phyloP scores from a whole-genome alignment of 1,139 yeast species.

The Suhomyces kunorum region DNA sequence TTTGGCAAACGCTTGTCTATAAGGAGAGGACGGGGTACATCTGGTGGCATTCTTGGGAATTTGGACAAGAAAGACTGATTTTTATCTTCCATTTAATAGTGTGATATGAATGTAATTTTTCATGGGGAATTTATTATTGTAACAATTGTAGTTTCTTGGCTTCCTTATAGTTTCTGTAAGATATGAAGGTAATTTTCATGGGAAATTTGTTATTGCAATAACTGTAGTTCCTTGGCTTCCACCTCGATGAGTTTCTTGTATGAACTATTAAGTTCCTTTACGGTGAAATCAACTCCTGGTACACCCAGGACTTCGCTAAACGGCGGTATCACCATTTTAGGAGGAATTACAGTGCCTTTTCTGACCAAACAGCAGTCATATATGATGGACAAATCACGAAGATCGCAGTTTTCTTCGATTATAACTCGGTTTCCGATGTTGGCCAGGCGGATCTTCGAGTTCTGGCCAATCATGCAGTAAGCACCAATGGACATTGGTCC shows the following conservation, averaged over 20 bases:
- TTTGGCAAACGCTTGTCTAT: background rate
- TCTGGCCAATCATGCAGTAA: slow-evolving; percentile 53
- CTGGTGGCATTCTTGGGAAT: slow-evolving; percentile 27
- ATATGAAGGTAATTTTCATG: no score
- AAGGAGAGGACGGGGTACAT: slow-evolving; percentile 13
- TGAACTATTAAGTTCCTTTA: slow-evolving; percentile 38
- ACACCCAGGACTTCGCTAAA: slow-evolving; percentile 51
- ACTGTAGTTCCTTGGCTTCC: slow-evolving; percentile 40
- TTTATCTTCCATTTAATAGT: background rate
- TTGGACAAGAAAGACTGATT: slow-evolving; percentile 25
- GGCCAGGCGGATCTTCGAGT: slow-evolving; percentile 43
- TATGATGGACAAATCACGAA: slow-evolving; percentile 51
- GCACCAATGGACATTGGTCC: slow-evolving; percentile 55
- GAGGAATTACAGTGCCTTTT: slow-evolving; percentile 52
- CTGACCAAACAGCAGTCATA: slow-evolving; percentile 63
- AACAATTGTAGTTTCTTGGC: slow-evolving; percentile 1
- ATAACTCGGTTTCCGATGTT: slow-evolving; percentile 59
- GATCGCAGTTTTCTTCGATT: slow-evolving; percentile 44
- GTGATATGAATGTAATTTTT: background rate
- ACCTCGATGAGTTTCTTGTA: slow-evolving; percentile 45
- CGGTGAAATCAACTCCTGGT: slow-evolving; percentile 34
- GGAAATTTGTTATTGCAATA: slow-evolving; percentile 15
- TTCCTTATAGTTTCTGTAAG: no score
- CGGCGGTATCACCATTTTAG: slow-evolving; percentile 60
- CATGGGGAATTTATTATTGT: background rate